These are phyloP conservation scores for Beauveria scarabaeidicola DNA, from an alignment of 2,329 filamentous ascomycete genomes.

Conservation along the genomic window DNA sequence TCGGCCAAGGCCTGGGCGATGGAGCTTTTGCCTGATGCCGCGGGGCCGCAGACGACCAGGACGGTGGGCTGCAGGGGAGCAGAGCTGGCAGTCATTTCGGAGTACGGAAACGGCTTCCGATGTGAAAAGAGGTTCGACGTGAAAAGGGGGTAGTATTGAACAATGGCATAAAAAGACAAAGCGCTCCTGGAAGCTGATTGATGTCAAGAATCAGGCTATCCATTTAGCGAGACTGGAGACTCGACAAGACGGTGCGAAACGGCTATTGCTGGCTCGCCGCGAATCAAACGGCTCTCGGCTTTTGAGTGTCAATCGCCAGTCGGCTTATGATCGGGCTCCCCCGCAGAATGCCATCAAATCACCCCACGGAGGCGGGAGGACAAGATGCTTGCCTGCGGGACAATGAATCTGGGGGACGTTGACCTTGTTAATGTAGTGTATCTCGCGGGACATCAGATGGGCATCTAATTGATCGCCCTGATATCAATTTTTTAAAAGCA, in stretches of 20 bases:
- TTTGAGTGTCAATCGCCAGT: neutral
- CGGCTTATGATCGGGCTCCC: slow-evolving; percentile 1
- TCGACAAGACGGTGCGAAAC: too few species aligned
- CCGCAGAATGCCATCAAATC: neutral
- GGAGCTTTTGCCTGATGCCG: slow-evolving; percentile 9
- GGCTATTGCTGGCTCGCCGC: neutral
- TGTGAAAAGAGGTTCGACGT: neutral
- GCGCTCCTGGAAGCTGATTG: neutral
- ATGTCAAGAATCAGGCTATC: neutral
- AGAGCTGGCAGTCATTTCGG: slow-evolving; percentile 1
- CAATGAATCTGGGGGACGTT: neutral
- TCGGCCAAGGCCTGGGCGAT: slow-evolving; percentile 4
- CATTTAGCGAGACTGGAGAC: too few species aligned
- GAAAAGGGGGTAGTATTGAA: neutral
- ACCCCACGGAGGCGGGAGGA: slow-evolving; percentile 3
- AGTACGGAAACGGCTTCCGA: neutral
- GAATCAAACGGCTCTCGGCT: neutral
- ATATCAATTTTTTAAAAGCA: neutral
- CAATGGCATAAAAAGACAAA: neutral
- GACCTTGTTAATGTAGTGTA: neutral
- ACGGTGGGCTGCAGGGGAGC: neutral
- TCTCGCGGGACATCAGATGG: neutral
- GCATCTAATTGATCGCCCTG: neutral
- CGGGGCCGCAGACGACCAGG: slow-evolving; percentile 10
- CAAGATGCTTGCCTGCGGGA: neutral